Percentiles rank a stretch among this genome's conserved stretches.
Conservation (phyloP, 164 flowering plant genomes). For the Dillenia suffruticosa region DNA sequence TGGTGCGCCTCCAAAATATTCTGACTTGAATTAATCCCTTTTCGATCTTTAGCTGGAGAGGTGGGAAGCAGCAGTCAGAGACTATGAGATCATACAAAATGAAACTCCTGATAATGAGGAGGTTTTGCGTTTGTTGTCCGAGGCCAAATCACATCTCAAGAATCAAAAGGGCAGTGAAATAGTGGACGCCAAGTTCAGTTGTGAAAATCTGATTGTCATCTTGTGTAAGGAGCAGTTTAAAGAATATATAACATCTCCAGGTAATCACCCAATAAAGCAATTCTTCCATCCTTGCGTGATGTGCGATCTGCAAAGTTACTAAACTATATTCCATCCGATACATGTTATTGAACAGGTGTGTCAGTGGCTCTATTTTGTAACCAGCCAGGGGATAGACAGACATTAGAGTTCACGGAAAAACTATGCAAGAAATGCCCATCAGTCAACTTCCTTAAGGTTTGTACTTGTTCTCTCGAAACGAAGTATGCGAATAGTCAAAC, state of each 20-base stretch:
- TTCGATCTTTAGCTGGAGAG: slow-evolving; percentile 12
- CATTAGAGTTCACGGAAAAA: slow-evolving; percentile 37
- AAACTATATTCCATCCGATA: too few species aligned
- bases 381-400: slow-evolving; percentile 31
- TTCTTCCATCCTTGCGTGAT: too few species aligned
- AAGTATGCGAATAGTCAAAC: too few species aligned
- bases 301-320: neutral
- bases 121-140: slow-evolving; percentile 45
- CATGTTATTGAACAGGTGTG: slow-evolving; percentile 36
- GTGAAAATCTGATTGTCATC: slow-evolving; percentile 32
- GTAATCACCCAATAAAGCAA: slow-evolving; percentile 17
- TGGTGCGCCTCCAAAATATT: neutral
- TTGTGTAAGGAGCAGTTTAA: slow-evolving; percentile 51
- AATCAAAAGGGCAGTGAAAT: slow-evolving; percentile 40
- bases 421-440: slow-evolving; percentile 53
- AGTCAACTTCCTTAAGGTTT: slow-evolving; percentile 40
- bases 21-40: neutral
- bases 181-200: slow-evolving; percentile 32
- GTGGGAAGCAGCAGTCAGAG: slow-evolving; percentile 14
- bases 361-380: slow-evolving; percentile 60
- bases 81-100: slow-evolving; percentile 9
- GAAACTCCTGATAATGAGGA: slow-evolving; percentile 37
- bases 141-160: slow-evolving; percentile 57
- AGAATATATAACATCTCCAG: slow-evolving; percentile 49
- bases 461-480: too few species aligned